Evolutionary conservation across 306 rosid genomes (phyloP).

Genomic region (Cucumis cinereus): DNA sequence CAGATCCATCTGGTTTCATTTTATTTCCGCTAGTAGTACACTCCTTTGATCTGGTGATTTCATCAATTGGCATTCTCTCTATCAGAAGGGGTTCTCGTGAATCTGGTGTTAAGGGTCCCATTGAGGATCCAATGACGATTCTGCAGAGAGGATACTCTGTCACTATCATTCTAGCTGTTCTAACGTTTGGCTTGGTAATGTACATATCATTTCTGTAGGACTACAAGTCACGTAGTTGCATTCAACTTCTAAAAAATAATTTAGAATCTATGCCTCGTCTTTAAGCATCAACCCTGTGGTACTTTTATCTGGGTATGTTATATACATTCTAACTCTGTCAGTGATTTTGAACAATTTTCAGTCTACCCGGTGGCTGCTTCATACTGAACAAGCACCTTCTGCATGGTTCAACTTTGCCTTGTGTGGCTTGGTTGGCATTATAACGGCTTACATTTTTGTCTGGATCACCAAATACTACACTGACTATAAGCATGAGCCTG

Average conservation of each 20-base stretch:
- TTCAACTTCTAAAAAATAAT: neutral
- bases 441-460: slow-evolving; percentile 81
- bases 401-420: slow-evolving; percentile 97
- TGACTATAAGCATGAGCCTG: slow-evolving; percentile 96
- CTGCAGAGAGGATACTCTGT: slow-evolving; percentile 91
- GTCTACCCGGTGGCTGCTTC: slow-evolving; percentile 97
- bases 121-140: slow-evolving; percentile 91
- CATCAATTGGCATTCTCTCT: slow-evolving; percentile 84
- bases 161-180: slow-evolving; percentile 77
- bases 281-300: slow-evolving; percentile 1
- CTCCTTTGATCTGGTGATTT: slow-evolving; percentile 88
- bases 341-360: slow-evolving; percentile 19
- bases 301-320: slow-evolving; percentile 13
- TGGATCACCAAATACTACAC: slow-evolving; percentile 92
- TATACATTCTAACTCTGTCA: slow-evolving; percentile 4
- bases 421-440: slow-evolving; percentile 93
- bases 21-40: slow-evolving; percentile 97
- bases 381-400: slow-evolving; percentile 94
- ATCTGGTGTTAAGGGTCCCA: slow-evolving; percentile 52
- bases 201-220: neutral
- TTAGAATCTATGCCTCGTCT: neutral
- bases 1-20: slow-evolving; percentile 99
- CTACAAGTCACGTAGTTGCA: neutral
- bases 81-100: slow-evolving; percentile 84
- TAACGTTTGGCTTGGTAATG: slow-evolving; percentile 87